phyloP scores from a whole-genome alignment of 2,329 filamentous ascomycete genomes.

The Domatiomyces globalis region DNA sequence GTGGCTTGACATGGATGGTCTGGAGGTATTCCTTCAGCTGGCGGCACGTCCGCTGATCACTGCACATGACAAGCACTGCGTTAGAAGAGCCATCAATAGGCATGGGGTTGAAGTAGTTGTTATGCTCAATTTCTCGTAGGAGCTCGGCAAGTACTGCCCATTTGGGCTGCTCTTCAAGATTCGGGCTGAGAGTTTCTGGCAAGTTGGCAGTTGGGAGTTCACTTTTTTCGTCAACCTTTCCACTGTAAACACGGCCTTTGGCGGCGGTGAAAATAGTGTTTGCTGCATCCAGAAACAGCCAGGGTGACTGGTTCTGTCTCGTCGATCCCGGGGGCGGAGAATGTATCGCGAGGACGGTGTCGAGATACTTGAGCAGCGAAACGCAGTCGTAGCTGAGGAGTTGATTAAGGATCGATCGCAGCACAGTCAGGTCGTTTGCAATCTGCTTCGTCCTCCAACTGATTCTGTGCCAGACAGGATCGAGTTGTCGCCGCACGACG shows the following conservation, averaged over 20 bases:
- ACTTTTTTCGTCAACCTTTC: constrained; percentile 48
- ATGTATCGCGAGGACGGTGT: constrained; percentile 84
- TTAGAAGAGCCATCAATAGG: constrained; percentile 72
- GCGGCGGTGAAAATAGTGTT: constrained; percentile 89
- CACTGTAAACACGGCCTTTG: constrained; percentile 72
- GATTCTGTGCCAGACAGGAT: constrained; percentile 93
- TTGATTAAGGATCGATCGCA: constrained; percentile 66
- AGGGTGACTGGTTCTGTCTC: constrained; percentile 78
- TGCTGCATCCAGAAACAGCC: constrained; percentile 89
- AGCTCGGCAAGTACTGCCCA: constrained; percentile 84
- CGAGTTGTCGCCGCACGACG: constrained; percentile 73
- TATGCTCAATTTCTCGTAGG: constrained; percentile 81
- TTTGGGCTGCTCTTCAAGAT: constrained; percentile 89
- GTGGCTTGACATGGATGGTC: constrained; percentile 63
- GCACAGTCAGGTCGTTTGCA: constrained; percentile 70
- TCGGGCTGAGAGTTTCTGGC: constrained; percentile 54
- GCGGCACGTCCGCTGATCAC: constrained; percentile 68
- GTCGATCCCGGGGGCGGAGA: constrained; percentile 77
- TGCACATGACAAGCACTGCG: constrained; percentile 92
- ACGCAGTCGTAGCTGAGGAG: constrained; percentile 80
- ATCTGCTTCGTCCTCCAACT: constrained; percentile 94
- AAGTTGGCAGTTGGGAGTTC: constrained; percentile 34
- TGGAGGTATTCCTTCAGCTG: constrained; percentile 86
- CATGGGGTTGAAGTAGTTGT: constrained; percentile 68
- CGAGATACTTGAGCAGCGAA: constrained; percentile 80